Conservation (phyloP, 768 basidiomycete species). For the Fomitopsis pulvina region DNA sequence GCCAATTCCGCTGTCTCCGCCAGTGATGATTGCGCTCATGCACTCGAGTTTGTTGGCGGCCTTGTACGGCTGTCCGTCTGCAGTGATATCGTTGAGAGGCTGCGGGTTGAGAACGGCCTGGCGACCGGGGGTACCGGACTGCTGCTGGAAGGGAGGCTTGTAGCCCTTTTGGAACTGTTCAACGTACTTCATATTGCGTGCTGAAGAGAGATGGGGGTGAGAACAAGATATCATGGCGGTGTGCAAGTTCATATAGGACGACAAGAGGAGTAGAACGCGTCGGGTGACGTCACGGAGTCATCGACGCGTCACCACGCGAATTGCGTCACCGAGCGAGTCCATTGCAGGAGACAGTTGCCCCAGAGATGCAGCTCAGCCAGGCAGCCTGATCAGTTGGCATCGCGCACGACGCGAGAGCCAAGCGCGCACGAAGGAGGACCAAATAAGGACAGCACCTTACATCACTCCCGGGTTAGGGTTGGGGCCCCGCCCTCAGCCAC, state of each 20-base stretch:
- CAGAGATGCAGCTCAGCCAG: no score
- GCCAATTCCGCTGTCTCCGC: slow-evolving; percentile 45
- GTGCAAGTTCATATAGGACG: no score
- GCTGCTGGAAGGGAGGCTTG: slow-evolving; percentile 26
- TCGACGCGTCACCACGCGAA: not conserved
- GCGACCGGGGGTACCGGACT: slow-evolving; percentile 22
- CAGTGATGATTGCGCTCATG: slow-evolving; percentile 42
- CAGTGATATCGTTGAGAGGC: slow-evolving; percentile 35
- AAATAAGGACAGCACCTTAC: no score
- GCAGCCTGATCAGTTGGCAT: no score
- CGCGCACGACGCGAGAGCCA: no score
- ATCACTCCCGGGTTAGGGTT: no score
- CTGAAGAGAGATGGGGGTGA: not conserved
- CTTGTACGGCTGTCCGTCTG: slow-evolving; percentile 40
- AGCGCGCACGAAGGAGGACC: no score
- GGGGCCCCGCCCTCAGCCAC: no score
- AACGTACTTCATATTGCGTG: slow-evolving; percentile 7
- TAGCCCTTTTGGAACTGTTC: slow-evolving; percentile 27
- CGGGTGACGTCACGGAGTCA: not conserved
- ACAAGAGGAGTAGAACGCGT: not conserved
- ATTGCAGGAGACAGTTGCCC: not conserved
- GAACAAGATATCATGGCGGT: not conserved
- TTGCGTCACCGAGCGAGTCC: not conserved
- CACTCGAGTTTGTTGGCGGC: slow-evolving; percentile 39
- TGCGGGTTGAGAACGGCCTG: slow-evolving; percentile 26